Base-by-base conservation (phyloP, 1,139 yeast species). In the Meyerozyma athensensis region DNA sequence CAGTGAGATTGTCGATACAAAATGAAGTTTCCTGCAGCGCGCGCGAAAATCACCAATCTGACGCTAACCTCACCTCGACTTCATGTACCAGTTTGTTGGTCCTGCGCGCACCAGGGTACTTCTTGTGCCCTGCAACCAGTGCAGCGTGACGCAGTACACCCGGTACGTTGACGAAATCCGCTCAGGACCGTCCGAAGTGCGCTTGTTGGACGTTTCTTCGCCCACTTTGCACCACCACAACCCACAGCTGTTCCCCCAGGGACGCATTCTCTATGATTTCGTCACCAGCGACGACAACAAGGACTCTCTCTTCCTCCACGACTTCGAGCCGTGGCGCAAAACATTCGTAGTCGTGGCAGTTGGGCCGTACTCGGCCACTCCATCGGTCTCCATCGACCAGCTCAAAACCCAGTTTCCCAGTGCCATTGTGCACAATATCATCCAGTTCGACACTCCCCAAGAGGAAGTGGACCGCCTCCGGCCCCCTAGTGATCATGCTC, bases 321-420 rank as follows among this genome's bases (percentile, higher is more conserved):
- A 90, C 58, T 79, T 90, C 46, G 97, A 92, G 58, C 96, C 96
- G 1, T 86, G 74, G 58, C 63, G 97, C 37, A 87, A 87, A 55
- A 74, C 81, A 0, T 80, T 83, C 45, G 68, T 81, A 5, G 72
- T 85, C 1, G 52, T 90, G 24, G 96, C 94, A 0, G 50, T 85
- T 17, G 76, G 79, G 1, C 61, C 65, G 28, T 77, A 72, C 54
- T 49, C 57, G 3, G 58, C 63, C 17, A 45, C 63, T 10, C 56
- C 55, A 26, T 19, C 31, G 6, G 26, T 23, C n/a, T 30, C 39
- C 14, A 42, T 42, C 4, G 39, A 34, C 4, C 31, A 33, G 6
- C 48, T 68, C 37, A 52, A 49, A 26, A 53, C 48, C 18, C 31
- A 54, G 21, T 79, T 75, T 53, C 80, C 87, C 0, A 65, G 75